These are phyloP conservation scores for Ramularia endophylla DNA, from an alignment of 2,329 filamentous ascomycete genomes.

Conservation along the genomic window DNA sequence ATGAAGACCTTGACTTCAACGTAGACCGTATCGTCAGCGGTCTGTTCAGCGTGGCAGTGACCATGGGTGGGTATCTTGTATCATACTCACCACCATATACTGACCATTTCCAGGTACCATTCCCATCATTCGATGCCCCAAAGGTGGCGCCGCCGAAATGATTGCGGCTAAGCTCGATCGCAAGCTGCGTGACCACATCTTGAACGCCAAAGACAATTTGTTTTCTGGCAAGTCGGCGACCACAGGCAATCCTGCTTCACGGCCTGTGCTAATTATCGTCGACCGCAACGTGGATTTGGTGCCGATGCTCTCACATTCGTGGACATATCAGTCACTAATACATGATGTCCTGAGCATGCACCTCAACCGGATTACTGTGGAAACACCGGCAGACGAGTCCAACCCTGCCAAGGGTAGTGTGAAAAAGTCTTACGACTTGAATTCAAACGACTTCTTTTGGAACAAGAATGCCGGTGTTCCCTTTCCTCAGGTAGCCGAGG, in stretches of 20 bases:
- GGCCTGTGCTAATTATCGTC: slow-evolving; percentile 87
- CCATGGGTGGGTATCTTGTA: slow-evolving; percentile 63
- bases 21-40: slow-evolving; percentile 92
- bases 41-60: slow-evolving; percentile 97
- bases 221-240: slow-evolving; percentile 67
- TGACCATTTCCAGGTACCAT: slow-evolving; percentile 61
- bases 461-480: slow-evolving; percentile 82
- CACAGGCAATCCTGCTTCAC: slow-evolving; percentile 57
- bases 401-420: slow-evolving; percentile 68
- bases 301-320: slow-evolving; percentile 97
- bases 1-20: slow-evolving; percentile 79
- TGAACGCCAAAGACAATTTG: slow-evolving; percentile 96
- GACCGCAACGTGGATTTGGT: slow-evolving; percentile 94
- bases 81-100: slow-evolving; percentile 4
- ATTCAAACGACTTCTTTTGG: slow-evolving; percentile 93
- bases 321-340: slow-evolving; percentile 82
- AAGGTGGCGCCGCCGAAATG: slow-evolving; percentile 86
- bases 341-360: slow-evolving; percentile 72
- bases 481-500: slow-evolving; percentile 93
- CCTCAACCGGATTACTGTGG: slow-evolving; percentile 90
- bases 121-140: slow-evolving; percentile 91
- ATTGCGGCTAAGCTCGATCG: slow-evolving; percentile 91
- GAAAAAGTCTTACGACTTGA: slow-evolving; percentile 87
- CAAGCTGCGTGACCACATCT: slow-evolving; percentile 90
- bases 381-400: slow-evolving; percentile 71